These are phyloP conservation scores for Erodium maritimum DNA, from an alignment of 345 rosid species.

Conservation along the genomic window DNA sequence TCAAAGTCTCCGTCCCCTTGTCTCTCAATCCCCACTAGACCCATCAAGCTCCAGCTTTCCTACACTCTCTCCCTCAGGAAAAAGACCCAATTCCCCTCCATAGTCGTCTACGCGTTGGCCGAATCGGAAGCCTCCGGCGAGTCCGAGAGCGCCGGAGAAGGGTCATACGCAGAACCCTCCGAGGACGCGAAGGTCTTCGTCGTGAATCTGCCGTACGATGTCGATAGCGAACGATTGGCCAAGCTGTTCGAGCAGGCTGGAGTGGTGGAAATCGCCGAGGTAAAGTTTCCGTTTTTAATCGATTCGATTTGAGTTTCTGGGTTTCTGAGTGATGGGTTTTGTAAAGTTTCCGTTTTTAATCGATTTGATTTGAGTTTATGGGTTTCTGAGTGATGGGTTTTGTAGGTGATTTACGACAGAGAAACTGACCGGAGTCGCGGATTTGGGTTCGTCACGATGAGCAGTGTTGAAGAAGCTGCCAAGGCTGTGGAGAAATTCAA, in stretches of 20 bases:
- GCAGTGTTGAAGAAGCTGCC: constrained; percentile 78
- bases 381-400: not conserved
- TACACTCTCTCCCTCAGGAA: constrained; percentile 11
- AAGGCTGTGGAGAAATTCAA: constrained; percentile 55
- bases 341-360: too few species aligned
- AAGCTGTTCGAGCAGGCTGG: constrained; percentile 82
- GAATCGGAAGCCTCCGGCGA: too few species aligned
- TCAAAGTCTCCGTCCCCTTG: constrained; percentile 2
- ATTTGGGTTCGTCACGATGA: constrained; percentile 90
- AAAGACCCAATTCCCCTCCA: constrained; percentile 26
- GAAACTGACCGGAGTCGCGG: constrained; percentile 87
- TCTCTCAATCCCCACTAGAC: constrained; percentile 2
- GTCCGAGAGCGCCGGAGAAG: constrained; percentile 17
- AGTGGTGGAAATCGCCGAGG: constrained; percentile 93
- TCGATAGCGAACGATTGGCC: constrained; percentile 74
- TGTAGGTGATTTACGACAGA: constrained; percentile 73
- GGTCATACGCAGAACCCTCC: constrained; percentile 27
- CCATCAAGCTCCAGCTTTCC: constrained; percentile 1
- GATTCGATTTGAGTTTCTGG: not conserved
- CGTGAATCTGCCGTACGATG: constrained; percentile 69
- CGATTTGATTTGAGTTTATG: constrained; percentile 1
- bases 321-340: not conserved
- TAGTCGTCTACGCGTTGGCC: too few species aligned
- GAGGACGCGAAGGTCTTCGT: constrained; percentile 87
- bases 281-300: constrained; percentile 7